Percentiles rank a stretch among this genome's conserved stretches.
phyloP scores from a whole-genome alignment of 2,329 filamentous ascomycete genomes.

The Exophiala bonariae region DNA sequence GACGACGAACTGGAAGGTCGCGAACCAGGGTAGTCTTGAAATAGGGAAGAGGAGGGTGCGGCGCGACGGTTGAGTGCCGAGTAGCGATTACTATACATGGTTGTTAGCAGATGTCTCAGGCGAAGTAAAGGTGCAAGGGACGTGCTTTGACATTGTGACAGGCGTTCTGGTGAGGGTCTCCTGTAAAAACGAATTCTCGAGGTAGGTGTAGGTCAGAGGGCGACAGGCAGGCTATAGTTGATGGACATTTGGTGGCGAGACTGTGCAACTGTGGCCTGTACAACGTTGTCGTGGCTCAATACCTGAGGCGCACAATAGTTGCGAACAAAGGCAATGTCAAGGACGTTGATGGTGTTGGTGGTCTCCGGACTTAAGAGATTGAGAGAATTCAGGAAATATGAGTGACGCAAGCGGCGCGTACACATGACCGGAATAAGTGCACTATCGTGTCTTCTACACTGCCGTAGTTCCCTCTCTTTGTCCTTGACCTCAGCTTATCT shows the following conservation, averaged over 20 bases:
- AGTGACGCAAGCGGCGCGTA: constrained; percentile 6
- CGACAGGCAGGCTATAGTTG: too few species aligned
- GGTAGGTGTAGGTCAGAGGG: too few species aligned
- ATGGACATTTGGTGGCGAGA: background rate
- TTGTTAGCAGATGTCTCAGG: background rate
- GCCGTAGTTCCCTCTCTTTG: too few species aligned
- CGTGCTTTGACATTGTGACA: constrained; percentile 19
- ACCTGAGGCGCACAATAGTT: background rate
- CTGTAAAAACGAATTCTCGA: too few species aligned
- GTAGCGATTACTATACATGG: constrained; percentile 42
- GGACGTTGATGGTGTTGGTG: background rate
- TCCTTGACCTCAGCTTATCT: too few species aligned
- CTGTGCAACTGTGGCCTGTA: constrained; percentile 1
- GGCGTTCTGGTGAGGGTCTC: background rate
- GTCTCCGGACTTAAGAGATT: background rate
- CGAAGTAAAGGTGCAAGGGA: background rate
- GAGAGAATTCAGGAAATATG: background rate
- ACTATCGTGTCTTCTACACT: too few species aligned
- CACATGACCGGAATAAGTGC: constrained; percentile 4
- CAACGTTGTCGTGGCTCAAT: too few species aligned
- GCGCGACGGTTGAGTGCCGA: constrained; percentile 64
- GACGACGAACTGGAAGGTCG: constrained; percentile 26
- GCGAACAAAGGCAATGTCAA: background rate
- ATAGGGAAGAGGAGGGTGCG: constrained; percentile 67
- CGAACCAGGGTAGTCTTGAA: constrained; percentile 52